Evolutionary conservation across 768 basidiomycete species (phyloP).

Genomic region (Amanita rimosa): DNA sequence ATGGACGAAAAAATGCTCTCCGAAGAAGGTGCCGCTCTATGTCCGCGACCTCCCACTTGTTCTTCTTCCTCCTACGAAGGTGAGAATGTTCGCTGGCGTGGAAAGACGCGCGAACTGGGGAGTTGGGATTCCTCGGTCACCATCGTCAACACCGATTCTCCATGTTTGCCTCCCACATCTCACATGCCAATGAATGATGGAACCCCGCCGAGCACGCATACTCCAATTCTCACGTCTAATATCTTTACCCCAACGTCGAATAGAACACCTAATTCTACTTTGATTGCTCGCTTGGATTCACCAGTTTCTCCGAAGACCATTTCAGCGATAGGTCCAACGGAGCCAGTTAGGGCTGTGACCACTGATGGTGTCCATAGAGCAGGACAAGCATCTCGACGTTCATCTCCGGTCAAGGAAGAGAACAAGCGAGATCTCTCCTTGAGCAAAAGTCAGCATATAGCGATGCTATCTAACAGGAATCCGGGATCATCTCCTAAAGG

Average conservation of each 20-base stretch:
- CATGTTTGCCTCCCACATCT: neutral
- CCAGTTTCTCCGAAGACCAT: slow-evolving; percentile 3
- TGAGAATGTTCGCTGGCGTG: neutral
- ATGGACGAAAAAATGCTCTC: neutral
- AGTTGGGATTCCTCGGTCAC: slow-evolving; percentile 1
- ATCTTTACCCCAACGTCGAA: neutral
- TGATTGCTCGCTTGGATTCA: neutral
- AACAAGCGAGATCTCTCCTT: neutral
- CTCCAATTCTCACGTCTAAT: neutral
- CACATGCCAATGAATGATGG: neutral
- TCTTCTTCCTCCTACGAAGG: neutral
- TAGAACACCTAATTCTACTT: neutral
- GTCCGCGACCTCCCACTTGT: neutral
- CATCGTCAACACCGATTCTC: neutral
- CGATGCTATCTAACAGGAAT: neutral
- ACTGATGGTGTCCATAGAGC: neutral
- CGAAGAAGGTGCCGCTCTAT: neutral
- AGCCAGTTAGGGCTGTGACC: neutral
- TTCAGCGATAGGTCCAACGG: neutral
- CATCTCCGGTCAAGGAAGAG: neutral
- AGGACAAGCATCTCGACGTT: neutral
- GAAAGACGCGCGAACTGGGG: neutral
- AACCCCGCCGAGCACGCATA: neutral
- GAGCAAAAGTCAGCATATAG: neutral
- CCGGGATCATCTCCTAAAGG: slow-evolving; percentile 3